Conservation (phyloP, 345 rosid species). For the Camelina laxa region DNA sequence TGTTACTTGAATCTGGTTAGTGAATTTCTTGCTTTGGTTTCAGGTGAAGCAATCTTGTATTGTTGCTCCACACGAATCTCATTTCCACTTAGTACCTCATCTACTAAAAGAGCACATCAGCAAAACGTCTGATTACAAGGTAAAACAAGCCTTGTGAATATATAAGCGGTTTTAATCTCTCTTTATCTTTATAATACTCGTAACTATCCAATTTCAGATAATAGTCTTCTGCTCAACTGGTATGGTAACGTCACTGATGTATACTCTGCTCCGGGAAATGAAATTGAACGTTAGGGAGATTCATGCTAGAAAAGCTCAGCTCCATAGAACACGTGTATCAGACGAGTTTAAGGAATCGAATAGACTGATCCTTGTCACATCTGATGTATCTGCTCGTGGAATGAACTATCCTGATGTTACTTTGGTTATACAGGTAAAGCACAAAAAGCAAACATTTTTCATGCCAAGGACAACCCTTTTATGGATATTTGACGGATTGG, state of each 20-base stretch:
- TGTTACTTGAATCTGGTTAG: slow-evolving; percentile 14
- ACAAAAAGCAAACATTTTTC: background rate
- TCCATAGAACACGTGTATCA: slow-evolving; percentile 71
- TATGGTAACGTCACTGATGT: slow-evolving; percentile 84
- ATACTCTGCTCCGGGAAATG: slow-evolving; percentile 75
- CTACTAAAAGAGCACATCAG: slow-evolving; percentile 69
- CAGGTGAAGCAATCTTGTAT: slow-evolving; percentile 83
- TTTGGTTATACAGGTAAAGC: slow-evolving; percentile 85
- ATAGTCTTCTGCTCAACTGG: slow-evolving; percentile 92
- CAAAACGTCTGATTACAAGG: slow-evolving; percentile 74
- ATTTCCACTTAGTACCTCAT: slow-evolving; percentile 77
- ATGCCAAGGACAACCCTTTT: slow-evolving; percentile 16
- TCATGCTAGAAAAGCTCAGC: slow-evolving; percentile 91
- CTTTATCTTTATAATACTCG: background rate
- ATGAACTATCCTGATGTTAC: slow-evolving; percentile 97
- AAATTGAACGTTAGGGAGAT: slow-evolving; percentile 87
- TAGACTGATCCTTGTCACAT: slow-evolving; percentile 77
- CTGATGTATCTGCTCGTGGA: slow-evolving; percentile 94
- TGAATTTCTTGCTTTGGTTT: slow-evolving; percentile 18
- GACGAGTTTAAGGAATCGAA: slow-evolving; percentile 87
- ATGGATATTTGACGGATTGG: background rate
- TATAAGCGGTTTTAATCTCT: background rate
- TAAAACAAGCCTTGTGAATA: slow-evolving; percentile 20
- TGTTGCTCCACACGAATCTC: slow-evolving; percentile 72
- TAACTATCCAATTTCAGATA: slow-evolving; percentile 55